phyloP scores from a whole-genome alignment of 179 eudicot genomes.

The Beta lomatogona region DNA sequence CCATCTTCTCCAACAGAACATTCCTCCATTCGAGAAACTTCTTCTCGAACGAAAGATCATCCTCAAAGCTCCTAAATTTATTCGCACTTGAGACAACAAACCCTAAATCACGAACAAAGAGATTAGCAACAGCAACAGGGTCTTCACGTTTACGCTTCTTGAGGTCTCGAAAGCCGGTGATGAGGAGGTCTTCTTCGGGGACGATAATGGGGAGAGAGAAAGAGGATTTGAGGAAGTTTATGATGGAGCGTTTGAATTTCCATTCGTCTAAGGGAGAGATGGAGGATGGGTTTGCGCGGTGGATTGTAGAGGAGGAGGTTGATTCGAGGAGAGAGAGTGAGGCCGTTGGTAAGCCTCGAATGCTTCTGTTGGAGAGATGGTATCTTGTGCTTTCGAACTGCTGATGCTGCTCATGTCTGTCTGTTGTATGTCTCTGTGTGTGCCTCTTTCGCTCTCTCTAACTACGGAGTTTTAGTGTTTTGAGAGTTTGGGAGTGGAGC shows the following conservation, averaged over 20 bases:
- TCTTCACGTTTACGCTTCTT: conserved; percentile 75
- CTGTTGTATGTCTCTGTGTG: too few species aligned
- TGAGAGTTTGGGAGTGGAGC: background rate
- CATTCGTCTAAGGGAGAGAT: conserved; percentile 67
- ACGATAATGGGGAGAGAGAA: conserved; percentile 38
- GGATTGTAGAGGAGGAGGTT: conserved; percentile 57
- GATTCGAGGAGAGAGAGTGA: conserved; percentile 58
- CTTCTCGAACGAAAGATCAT: conserved; percentile 34
- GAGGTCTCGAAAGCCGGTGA: conserved; percentile 53
- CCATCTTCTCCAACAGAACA: conserved; percentile 58
- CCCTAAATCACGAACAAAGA: conserved; percentile 61
- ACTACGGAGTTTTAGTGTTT: background rate
- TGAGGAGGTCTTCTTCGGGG: conserved; percentile 50
- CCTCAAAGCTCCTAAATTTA: conserved; percentile 11
- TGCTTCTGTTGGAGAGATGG: conserved; percentile 44
- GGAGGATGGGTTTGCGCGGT: conserved; percentile 56
- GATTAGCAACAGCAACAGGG: conserved; percentile 57
- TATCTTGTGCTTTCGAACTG: background rate
- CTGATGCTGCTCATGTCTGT: conserved; percentile 11
- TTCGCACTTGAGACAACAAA: conserved; percentile 31
- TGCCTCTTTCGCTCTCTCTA: too few species aligned
- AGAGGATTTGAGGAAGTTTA: conserved; percentile 52
- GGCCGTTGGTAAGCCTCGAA: conserved; percentile 48
- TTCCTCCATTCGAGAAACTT: conserved; percentile 64
- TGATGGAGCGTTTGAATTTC: conserved; percentile 69